Evolutionary conservation across 257 asterid species (phyloP).

Genomic region (Primulina tabacum): DNA sequence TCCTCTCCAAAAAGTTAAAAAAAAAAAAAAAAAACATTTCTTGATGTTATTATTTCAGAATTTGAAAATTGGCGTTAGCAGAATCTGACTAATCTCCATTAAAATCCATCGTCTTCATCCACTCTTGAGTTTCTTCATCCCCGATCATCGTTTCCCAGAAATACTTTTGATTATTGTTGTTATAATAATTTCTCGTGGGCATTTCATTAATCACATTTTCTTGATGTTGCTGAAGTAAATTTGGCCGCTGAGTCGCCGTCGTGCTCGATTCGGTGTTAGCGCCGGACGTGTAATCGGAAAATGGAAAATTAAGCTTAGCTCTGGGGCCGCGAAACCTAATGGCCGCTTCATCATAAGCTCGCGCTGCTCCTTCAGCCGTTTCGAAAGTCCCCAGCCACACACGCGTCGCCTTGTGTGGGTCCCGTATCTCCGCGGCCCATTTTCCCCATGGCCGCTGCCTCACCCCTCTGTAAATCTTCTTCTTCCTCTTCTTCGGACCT

Average conservation of each 20-base stretch:
- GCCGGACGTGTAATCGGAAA: slow-evolving; percentile 52
- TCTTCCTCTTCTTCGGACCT: slow-evolving; percentile 36
- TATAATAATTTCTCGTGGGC: slow-evolving; percentile 15
- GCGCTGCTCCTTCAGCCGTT: slow-evolving; percentile 78
- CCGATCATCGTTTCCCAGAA: slow-evolving; percentile 41
- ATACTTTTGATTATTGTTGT: slow-evolving; percentile 18
- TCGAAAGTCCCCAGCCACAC: slow-evolving; percentile 92
- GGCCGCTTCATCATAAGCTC: slow-evolving; percentile 83
- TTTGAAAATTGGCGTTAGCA: slow-evolving; percentile 29
- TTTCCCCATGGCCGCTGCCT: slow-evolving; percentile 96
- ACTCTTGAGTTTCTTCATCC: slow-evolving; percentile 50
- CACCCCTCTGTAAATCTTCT: slow-evolving; percentile 86
- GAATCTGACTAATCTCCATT: slow-evolving; percentile 53
- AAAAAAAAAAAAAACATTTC: too few relatives aligned
- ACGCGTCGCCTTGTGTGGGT: slow-evolving; percentile 75
- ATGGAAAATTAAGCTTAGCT: slow-evolving; percentile 78
- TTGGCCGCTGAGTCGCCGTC: slow-evolving; percentile 14
- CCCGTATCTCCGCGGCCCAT: slow-evolving; percentile 93
- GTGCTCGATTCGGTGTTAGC: slow-evolving; percentile 1
- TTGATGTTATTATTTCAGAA: too few relatives aligned
- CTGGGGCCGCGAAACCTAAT: slow-evolving; percentile 86
- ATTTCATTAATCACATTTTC: not conserved
- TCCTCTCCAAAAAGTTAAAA: too few relatives aligned
- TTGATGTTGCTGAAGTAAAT: not conserved
- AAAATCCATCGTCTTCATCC: slow-evolving; percentile 65